Conservation (phyloP, 768 basidiomycete species). For the Roridomyces roridus region DNA sequence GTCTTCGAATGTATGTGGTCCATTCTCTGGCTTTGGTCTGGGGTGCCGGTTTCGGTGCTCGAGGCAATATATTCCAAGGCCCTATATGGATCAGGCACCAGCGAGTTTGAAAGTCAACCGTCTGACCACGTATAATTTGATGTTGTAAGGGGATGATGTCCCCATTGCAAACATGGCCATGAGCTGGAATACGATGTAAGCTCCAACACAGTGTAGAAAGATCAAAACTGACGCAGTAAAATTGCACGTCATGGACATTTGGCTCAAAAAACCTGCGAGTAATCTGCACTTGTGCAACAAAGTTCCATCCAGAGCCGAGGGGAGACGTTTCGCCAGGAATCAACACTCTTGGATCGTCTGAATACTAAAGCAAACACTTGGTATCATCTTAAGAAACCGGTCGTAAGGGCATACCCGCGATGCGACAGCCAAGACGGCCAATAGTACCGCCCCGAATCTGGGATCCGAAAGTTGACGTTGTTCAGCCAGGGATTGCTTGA, state of each 20-base stretch:
- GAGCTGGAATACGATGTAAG: constrained; percentile 29
- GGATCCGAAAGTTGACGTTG: constrained; percentile 43
- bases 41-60: constrained; percentile 62
- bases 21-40: constrained; percentile 32
- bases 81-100: constrained; percentile 21
- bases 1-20: constrained; percentile 38
- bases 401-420: constrained; percentile 40
- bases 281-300: constrained; percentile 55
- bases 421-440: constrained; percentile 59
- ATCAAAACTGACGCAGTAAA: constrained; percentile 42
- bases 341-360: constrained; percentile 53
- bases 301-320: constrained; percentile 53
- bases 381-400: too few relatives aligned
- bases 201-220: neutral
- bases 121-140: constrained; percentile 39
- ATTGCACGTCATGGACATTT: constrained; percentile 47
- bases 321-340: constrained; percentile 30
- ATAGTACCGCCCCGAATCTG: constrained; percentile 48
- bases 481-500: constrained; percentile 21
- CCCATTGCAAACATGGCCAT: constrained; percentile 44
- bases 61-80: constrained; percentile 52
- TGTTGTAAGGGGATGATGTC: constrained; percentile 44
- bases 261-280: constrained; percentile 50
- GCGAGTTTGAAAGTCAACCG: neutral
- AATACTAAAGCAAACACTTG: constrained; percentile 36